A percentile compares a stretch with the other conserved stretches of the same genome.
phyloP scores from a whole-genome alignment of 2,329 filamentous ascomycete genomes.

The Ascochyta fabae region DNA sequence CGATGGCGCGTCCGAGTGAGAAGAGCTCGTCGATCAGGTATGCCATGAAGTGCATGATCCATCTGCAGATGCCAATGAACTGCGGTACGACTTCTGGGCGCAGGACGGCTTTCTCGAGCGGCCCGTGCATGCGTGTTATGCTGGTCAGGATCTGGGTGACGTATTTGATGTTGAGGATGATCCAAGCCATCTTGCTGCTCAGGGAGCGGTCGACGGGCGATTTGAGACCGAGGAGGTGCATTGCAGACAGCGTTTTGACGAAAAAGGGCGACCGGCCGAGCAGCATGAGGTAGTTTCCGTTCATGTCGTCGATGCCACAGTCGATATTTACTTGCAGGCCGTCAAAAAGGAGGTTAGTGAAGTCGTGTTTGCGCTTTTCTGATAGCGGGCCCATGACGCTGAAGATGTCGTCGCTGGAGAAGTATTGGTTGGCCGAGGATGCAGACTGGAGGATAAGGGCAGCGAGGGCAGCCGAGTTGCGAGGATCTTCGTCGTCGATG shows the following conservation, averaged over 20 bases:
- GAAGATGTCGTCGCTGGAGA: conserved; percentile 58
- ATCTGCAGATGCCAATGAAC: conserved; percentile 73
- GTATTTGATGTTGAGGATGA: conserved; percentile 76
- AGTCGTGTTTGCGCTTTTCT: conserved; percentile 41
- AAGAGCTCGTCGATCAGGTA: conserved; percentile 63
- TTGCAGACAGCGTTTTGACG: conserved; percentile 77
- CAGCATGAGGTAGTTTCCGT: conserved; percentile 43
- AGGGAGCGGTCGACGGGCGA: conserved; percentile 60
- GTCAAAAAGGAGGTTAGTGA: conserved; percentile 71
- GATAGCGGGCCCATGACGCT: conserved; percentile 45
- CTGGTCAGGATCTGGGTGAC: conserved; percentile 68
- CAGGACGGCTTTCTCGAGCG: conserved; percentile 54
- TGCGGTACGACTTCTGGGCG: conserved; percentile 46
- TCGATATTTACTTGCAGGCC: conserved; percentile 66
- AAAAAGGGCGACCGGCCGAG: conserved; percentile 68
- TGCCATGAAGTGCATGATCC: conserved; percentile 72
- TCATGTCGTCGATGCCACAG: conserved; percentile 79
- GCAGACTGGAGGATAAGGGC: conserved; percentile 52
- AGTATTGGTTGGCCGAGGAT: conserved; percentile 53
- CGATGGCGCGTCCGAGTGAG: conserved; percentile 31
- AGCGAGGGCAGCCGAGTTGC: conserved; percentile 49
- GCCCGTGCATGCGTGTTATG: conserved; percentile 55
- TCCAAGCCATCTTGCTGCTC: conserved; percentile 75
- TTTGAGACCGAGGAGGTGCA: conserved; percentile 72
- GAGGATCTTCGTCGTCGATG: conserved; percentile 39